Evolutionary conservation across 208 protist species (phyloP), one percentile per base, ranked within the genome.

Genomic region (Leishmania gerbilli): DNA sequence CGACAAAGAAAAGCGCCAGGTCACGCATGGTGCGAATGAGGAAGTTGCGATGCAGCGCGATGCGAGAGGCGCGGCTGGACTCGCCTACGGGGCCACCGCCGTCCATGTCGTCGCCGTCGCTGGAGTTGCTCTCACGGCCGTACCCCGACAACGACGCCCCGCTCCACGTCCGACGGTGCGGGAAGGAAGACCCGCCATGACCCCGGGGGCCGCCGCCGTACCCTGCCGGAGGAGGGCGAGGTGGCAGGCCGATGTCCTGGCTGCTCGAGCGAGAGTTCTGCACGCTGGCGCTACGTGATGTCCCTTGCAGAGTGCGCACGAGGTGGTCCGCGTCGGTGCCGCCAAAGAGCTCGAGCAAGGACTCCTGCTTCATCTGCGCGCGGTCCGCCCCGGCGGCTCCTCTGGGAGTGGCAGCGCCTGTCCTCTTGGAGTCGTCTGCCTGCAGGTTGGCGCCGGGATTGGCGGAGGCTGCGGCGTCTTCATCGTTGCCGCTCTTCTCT

Each of bases 301-400:
- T 76, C 68, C 79, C 71, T 62, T 88, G 85, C 34, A 88, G 78
- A 24, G 74, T 42, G 34, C 77, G 75, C 42, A 81, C 79, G 19
- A 79, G 82, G 47, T 79, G 56, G 40, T 84, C 76, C 34, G 77
- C 51, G 9, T 84, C 88, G 24, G 90, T 85, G 42, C 93, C 93
- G 49, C 90, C 90, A 68, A 96, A 96, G 40, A 96, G 84, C 85
- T 96, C 93, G 34, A 93, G 76, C 53, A 96, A 74, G 17, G 86
- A 95, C 58, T 96, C 92, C 51, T 85, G 82, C 68, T 90, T 83
- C 69, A 94, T 74, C 80, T 82, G 76, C n/a, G 79, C 74, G 11
- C 82, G 77, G 42, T 84, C 58, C 49, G 69, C 71, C 72, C 40
- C 64, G 11, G 60, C 69, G 3, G 65, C 62, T 11, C 31, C 77